phyloP scores from a whole-genome alignment of 2,329 filamentous ascomycete species.

The Monosporascus sp. region DNA sequence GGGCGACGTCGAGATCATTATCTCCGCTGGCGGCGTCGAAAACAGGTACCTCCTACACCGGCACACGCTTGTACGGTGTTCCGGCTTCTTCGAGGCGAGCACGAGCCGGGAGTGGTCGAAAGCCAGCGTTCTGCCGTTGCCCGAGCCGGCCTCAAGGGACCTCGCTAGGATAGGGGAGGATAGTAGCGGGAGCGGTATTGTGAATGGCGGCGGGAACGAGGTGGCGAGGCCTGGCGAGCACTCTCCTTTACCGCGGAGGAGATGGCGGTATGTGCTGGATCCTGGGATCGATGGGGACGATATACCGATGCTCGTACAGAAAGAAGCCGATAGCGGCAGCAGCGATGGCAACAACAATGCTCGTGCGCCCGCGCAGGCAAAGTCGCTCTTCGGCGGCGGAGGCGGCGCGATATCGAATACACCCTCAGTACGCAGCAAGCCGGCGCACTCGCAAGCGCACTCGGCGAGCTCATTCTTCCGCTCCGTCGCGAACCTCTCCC shows the following conservation, averaged over 20 bases:
- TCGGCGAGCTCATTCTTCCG: conserved; percentile 66
- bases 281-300: conserved; percentile 67
- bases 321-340: conserved; percentile 44
- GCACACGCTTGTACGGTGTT: conserved; percentile 83
- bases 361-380: conserved; percentile 17
- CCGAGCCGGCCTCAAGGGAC: conserved; percentile 33
- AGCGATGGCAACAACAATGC: conserved; percentile 10
- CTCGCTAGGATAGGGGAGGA: conserved; percentile 52
- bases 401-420: conserved; percentile 36
- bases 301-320: conserved; percentile 83
- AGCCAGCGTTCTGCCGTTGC: conserved; percentile 29
- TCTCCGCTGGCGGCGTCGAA: conserved; percentile 65
- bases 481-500: conserved; percentile 74
- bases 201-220: conserved; percentile 30
- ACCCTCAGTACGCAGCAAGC: conserved; percentile 47
- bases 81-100: conserved; percentile 87
- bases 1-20: conserved; percentile 81
- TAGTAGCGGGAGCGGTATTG: conserved; percentile 30
- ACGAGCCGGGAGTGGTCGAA: conserved; percentile 74
- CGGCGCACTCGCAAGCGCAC: conserved; percentile 49
- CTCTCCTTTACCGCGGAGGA: conserved; percentile 44
- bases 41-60: conserved; percentile 83
- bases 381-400: conserved; percentile 55
- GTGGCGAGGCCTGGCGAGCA: conserved; percentile 32
- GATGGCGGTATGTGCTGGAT: conserved; percentile 88